A percentile compares a stretch with the other conserved stretches of the same genome.
Evolutionary conservation across 768 basidiomycete species (phyloP).

Genomic region (Leccinum sublutescens): DNA sequence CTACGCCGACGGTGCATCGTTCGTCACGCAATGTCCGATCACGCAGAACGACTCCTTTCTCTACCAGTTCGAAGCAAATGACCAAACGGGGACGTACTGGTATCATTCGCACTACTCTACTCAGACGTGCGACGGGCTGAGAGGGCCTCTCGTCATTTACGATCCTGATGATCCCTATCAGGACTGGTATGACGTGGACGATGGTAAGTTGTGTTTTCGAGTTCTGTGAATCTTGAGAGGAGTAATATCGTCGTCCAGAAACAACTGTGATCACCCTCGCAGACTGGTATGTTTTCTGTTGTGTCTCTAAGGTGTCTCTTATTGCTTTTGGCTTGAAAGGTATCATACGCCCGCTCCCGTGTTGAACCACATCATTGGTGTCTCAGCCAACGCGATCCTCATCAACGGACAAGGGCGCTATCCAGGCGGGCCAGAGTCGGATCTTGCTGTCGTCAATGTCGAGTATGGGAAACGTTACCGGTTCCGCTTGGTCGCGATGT

Average conservation of each 20-base stretch:
- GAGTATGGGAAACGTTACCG: conserved; percentile 40
- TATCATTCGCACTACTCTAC: conserved; percentile 42
- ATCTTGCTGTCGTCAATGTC: conserved; percentile 42
- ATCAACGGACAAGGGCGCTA: conserved; percentile 34
- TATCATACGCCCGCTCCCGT: conserved; percentile 22
- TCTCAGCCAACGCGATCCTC: conserved; percentile 23
- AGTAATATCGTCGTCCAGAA: conserved; percentile 12
- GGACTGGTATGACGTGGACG: conserved; percentile 42
- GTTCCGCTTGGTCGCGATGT: conserved; percentile 47
- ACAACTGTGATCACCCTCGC: conserved; percentile 26
- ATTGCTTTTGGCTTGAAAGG: too few relatives aligned
- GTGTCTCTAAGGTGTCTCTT: neutral
- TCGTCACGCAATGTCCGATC: conserved; percentile 37
- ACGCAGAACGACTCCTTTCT: conserved; percentile 22
- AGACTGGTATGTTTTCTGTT: conserved; percentile 20
- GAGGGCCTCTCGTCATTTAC: conserved; percentile 42
- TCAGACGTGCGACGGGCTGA: conserved; percentile 38
- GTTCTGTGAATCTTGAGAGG: neutral
- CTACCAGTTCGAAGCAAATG: conserved; percentile 14
- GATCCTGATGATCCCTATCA: conserved; percentile 40
- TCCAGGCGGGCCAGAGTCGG: conserved; percentile 35
- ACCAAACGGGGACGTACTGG: conserved; percentile 33
- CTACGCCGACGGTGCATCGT: conserved; percentile 44
- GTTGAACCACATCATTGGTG: conserved; percentile 17
- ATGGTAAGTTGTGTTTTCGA: conserved; percentile 29